Conservation (phyloP, 2,329 filamentous ascomycete species). For the Microascus cirrosus region DNA sequence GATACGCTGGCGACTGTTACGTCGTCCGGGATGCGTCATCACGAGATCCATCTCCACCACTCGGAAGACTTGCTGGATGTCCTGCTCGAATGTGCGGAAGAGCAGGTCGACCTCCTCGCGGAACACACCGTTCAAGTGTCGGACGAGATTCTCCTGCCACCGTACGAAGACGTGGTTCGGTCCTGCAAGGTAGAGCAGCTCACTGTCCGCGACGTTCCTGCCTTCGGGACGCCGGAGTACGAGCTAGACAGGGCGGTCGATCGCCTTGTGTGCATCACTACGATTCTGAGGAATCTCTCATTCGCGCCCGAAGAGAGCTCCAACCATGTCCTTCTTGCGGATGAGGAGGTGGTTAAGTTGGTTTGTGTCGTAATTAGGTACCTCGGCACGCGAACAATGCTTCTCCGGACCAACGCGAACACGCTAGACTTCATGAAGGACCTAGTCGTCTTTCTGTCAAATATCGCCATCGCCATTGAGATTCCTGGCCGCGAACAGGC, state of each 20-base stretch:
- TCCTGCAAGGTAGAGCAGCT: conserved; percentile 66
- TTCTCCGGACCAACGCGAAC: conserved; percentile 72
- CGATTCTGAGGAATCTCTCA: conserved; percentile 84
- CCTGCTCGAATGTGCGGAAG: conserved; percentile 81
- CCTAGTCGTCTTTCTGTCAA: conserved; percentile 77
- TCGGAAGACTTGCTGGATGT: conserved; percentile 87
- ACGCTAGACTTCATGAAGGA: conserved; percentile 98
- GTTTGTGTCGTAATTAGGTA: conserved; percentile 75
- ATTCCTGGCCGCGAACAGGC: conserved; percentile 82
- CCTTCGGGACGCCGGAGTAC: conserved; percentile 67
- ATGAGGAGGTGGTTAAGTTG: conserved; percentile 70
- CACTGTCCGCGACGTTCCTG: conserved; percentile 58
- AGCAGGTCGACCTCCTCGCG: conserved; percentile 73
- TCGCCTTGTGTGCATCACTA: conserved; percentile 79
- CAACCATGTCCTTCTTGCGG: conserved; percentile 67
- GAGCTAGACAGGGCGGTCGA: conserved; percentile 81
- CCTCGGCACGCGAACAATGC: conserved; percentile 78
- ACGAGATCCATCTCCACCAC: conserved; percentile 55
- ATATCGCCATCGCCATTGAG: conserved; percentile 70
- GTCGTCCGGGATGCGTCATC: conserved; percentile 49
- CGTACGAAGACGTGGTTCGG: conserved; percentile 81
- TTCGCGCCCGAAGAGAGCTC: conserved; percentile 51
- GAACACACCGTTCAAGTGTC: conserved; percentile 79
- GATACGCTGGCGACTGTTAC: conserved; percentile 67
- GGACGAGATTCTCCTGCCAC: conserved; percentile 69